Conservation (phyloP, 1,284 basidiomycete species). For the Leccinum subfulvum region DNA sequence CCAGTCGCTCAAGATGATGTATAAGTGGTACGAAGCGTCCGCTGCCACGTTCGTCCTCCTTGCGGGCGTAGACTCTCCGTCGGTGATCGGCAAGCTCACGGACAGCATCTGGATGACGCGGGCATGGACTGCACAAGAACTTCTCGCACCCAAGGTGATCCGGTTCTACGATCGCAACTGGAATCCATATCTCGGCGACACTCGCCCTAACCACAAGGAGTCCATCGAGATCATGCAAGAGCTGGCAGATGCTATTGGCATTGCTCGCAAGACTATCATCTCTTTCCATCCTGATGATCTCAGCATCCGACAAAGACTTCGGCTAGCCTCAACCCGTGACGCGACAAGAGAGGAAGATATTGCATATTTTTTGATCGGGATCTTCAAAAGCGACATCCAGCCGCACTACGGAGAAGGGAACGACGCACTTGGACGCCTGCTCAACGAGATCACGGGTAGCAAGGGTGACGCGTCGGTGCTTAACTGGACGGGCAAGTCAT, state of each 20-base stretch:
- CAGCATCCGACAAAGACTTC: slow-evolving; percentile 15
- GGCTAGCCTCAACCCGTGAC: slow-evolving; percentile 11
- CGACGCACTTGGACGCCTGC: slow-evolving; percentile 15
- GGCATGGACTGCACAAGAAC: slow-evolving; percentile 20
- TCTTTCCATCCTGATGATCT: slow-evolving; percentile 14
- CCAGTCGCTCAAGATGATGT: slow-evolving; percentile 5
- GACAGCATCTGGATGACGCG: slow-evolving; percentile 15
- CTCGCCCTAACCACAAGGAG: slow-evolving; percentile 15
- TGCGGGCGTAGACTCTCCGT: neutral
- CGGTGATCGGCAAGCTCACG: neutral
- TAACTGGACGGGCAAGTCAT: slow-evolving; percentile 19
- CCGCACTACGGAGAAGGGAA: slow-evolving; percentile 18
- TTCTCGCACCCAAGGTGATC: slow-evolving; percentile 14
- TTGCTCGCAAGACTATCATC: slow-evolving; percentile 10
- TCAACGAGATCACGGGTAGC: slow-evolving; percentile 15
- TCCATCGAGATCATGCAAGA: slow-evolving; percentile 18
- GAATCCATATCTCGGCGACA: slow-evolving; percentile 16
- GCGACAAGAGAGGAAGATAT: slow-evolving; percentile 17
- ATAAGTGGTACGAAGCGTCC: slow-evolving; percentile 8
- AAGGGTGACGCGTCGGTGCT: slow-evolving; percentile 14
- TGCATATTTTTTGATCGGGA: slow-evolving; percentile 20
- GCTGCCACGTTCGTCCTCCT: slow-evolving; percentile 3
- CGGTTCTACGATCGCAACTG: slow-evolving; percentile 16
- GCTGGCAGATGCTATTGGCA: slow-evolving; percentile 10
- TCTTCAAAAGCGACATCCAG: slow-evolving; percentile 17